Evolutionary conservation across 1,284 basidiomycete species (phyloP).

Genomic region (Caloboletus firmus): DNA sequence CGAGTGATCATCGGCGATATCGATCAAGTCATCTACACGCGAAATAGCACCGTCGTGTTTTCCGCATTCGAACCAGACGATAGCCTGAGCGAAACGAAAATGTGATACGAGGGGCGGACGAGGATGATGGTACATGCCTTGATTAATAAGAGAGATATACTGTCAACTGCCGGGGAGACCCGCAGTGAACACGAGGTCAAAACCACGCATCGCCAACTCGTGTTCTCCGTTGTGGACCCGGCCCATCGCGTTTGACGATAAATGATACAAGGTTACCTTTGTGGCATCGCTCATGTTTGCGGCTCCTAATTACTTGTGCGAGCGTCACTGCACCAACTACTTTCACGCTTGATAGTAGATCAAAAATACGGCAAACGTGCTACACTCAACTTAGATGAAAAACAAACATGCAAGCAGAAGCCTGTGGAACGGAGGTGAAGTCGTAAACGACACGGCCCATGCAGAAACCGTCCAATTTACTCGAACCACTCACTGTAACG

Average conservation of each 20-base stretch:
- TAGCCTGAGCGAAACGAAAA: neutral
- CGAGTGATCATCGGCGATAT: neutral
- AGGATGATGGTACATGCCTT: neutral
- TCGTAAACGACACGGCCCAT: too few relatives aligned
- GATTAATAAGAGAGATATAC: constrained; percentile 6
- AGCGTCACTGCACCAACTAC: too few relatives aligned
- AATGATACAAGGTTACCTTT: neutral
- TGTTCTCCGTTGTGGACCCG: neutral
- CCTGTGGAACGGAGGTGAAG: too few relatives aligned
- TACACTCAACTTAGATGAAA: neutral
- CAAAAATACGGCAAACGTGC: too few relatives aligned
- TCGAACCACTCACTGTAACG: too few relatives aligned
- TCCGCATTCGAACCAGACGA: constrained; percentile 2
- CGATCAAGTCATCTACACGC: neutral
- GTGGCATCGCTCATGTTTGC: too few relatives aligned
- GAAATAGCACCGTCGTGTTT: neutral
- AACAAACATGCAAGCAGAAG: neutral
- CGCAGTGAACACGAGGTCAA: constrained; percentile 11
- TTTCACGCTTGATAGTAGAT: too few relatives aligned
- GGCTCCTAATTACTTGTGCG: too few relatives aligned
- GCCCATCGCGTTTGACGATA: neutral
- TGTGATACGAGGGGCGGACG: neutral
- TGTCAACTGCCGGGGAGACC: neutral
- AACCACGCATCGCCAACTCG: neutral
- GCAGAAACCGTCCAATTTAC: too few relatives aligned